Conservation (phyloP, 2,329 filamentous ascomycete genomes). For the Aspergillus sp. region DNA sequence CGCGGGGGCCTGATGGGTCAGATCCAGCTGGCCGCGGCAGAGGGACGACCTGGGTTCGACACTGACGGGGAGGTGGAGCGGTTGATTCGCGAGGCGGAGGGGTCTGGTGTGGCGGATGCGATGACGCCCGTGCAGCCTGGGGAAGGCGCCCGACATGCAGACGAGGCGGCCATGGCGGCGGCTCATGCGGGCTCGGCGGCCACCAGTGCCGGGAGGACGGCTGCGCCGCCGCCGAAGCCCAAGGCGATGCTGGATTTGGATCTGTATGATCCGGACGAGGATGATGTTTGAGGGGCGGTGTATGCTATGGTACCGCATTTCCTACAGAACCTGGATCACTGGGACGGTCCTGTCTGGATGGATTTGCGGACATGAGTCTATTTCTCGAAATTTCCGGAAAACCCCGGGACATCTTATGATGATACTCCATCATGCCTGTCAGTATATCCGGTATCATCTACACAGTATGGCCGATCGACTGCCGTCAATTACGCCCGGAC, state of each 20-base stretch:
- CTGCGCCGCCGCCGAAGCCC: conserved; percentile 29
- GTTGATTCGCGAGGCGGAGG: conserved; percentile 54
- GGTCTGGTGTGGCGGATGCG: conserved; percentile 49
- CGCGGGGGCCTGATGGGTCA: conserved; percentile 48
- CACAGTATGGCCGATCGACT: too few relatives aligned
- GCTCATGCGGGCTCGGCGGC: conserved; percentile 29
- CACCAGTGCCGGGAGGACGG: conserved; percentile 12
- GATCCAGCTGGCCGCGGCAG: conserved; percentile 41
- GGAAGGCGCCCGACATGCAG: conserved; percentile 34
- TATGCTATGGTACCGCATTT: too few relatives aligned
- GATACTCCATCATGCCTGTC: too few relatives aligned
- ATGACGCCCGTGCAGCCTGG: conserved; percentile 37
- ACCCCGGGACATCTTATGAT: too few relatives aligned
- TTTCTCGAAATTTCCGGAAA: too few relatives aligned
- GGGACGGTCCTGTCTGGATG: too few relatives aligned
- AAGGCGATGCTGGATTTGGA: conserved; percentile 45
- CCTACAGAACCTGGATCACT: too few relatives aligned
- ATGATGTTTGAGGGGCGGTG: conserved; percentile 29
- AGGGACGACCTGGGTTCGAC: conserved; percentile 58
- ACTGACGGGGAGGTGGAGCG: conserved; percentile 49
- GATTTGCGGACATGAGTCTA: too few relatives aligned
- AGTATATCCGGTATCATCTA: too few relatives aligned
- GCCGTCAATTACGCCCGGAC: too few relatives aligned
- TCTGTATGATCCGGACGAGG: conserved; percentile 46
- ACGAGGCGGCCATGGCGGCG: conserved; percentile 35